Evolutionary conservation across 2,329 filamentous ascomycete species (phyloP), one percentile per base, ranked within the genome.

Genomic region (Aspergillus tanneri): DNA sequence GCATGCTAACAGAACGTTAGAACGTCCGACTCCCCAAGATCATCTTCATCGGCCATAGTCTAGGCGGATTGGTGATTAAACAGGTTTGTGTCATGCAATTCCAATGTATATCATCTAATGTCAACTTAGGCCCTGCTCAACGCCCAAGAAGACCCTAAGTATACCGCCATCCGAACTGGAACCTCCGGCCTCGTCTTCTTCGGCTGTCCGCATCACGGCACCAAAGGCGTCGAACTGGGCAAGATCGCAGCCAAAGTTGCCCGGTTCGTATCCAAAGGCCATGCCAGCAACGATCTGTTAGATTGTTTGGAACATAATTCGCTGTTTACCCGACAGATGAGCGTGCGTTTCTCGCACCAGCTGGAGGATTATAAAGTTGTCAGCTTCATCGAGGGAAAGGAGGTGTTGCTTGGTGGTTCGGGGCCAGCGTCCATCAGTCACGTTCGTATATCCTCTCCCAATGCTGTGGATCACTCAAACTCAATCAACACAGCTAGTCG

Each of bases 141-240:
- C 37, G 65, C 65, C 8, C 64, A 66, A 23, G 64, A 66, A 54
- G 64, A 68, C 41, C 59, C 64, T 2, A 67, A 64, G 38, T 68
- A 68, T 35, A 59, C 56, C 5, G 54, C 63, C 1, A 69, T 69
- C 27, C 60, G 64, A 21, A 61, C 50, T 8, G 58, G 65, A 4
- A 69, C 66, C 12, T 60, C 56, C 5, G 66, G 66, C 1, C 56
- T 69, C 1, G 63, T 69, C 4, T 69, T 69, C 50, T 62, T 69
- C 22, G 65, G 65, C 3, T 67, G 64, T 21, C 66, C 66, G 5
- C 66, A 69, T 40, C 60, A 63, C 22, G 65, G 66, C 4, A 61
- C 60, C 3, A 66, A 64, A 12, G 63, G 63, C 3, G 63, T 66
- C 3, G 63, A 66, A 38, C 42, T 65, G 10, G 63, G 62, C 5